phyloP scores from a whole-genome alignment of 257 asterid species.

The Handroanthus guayacan region DNA sequence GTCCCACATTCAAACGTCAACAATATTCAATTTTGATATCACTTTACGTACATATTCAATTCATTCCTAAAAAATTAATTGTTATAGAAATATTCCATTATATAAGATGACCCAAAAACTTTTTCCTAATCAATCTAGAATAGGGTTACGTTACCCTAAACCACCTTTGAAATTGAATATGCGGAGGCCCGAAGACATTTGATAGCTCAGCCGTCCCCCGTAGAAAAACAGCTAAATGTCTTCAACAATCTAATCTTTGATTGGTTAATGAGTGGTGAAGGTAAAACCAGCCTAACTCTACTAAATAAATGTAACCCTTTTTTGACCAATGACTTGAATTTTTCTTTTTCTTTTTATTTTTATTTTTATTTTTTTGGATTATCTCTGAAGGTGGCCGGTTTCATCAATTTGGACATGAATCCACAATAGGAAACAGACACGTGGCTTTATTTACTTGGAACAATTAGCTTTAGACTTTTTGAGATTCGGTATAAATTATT shows the following conservation, averaged over 20 bases:
- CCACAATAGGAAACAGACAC: constrained; percentile 50
- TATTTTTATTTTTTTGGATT: background rate
- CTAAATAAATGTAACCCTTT: constrained; percentile 18
- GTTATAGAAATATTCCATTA: too few relatives aligned
- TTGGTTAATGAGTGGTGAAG: constrained; percentile 37
- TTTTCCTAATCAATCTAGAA: too few relatives aligned
- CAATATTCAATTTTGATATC: too few relatives aligned
- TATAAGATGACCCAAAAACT: too few relatives aligned
- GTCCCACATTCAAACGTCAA: too few relatives aligned
- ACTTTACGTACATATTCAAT: too few relatives aligned
- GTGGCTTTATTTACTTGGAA: constrained; percentile 33
- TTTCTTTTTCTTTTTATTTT: constrained; percentile 21
- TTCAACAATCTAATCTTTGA: constrained; percentile 23
- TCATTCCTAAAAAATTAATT: too few relatives aligned
- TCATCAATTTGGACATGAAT: constrained; percentile 48
- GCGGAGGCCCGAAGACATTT: background rate
- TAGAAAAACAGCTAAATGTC: background rate
- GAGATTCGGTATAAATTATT: too few relatives aligned
- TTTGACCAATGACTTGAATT: constrained; percentile 34
- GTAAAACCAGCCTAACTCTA: constrained; percentile 48
- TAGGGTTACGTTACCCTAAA: too few relatives aligned
- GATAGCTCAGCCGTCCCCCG: constrained; percentile 24
- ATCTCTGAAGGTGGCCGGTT: constrained; percentile 42
- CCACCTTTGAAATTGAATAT: too few relatives aligned
- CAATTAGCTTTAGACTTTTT: background rate